phyloP scores from a whole-genome alignment of 768 basidiomycete species.

The Scleroderma citrinum region DNA sequence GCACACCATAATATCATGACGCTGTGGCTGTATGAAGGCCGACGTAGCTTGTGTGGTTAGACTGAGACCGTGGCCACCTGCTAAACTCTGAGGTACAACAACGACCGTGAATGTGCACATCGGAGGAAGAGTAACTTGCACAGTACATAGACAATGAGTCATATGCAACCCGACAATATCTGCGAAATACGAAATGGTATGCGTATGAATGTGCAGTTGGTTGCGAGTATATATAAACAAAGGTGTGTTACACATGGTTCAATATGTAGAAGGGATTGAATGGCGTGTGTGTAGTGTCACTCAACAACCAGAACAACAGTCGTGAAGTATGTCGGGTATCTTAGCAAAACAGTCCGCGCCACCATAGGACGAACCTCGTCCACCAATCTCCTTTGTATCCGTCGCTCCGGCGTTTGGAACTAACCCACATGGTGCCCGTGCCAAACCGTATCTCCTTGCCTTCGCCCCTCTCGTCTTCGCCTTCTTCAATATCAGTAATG shows the following conservation, averaged over 20 bases:
- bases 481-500: conserved; percentile 63
- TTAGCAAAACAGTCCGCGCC: conserved; percentile 72
- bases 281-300: background rate
- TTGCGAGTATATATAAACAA: conserved; percentile 25
- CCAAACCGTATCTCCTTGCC: conserved; percentile 62
- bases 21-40: no score
- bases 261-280: conserved; percentile 8
- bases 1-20: no score
- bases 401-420: conserved; percentile 48
- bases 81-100: no score
- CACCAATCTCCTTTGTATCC: conserved; percentile 79
- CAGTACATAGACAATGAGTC: no score
- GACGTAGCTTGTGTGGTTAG: no score
- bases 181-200: conserved; percentile 12
- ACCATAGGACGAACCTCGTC: conserved; percentile 76
- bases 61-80: no score
- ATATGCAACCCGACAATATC: background rate
- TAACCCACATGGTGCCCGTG: conserved; percentile 82
- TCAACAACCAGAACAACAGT: background rate
- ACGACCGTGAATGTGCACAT: no score
- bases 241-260: conserved; percentile 31
- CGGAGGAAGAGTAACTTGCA: no score
- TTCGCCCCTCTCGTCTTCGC: conserved; percentile 49
- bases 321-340: conserved; percentile 7
- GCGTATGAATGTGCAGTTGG: conserved; percentile 19